Evolutionary conservation across 768 basidiomycete species (phyloP).

Genomic region (Hypsizygus marmoreus): DNA sequence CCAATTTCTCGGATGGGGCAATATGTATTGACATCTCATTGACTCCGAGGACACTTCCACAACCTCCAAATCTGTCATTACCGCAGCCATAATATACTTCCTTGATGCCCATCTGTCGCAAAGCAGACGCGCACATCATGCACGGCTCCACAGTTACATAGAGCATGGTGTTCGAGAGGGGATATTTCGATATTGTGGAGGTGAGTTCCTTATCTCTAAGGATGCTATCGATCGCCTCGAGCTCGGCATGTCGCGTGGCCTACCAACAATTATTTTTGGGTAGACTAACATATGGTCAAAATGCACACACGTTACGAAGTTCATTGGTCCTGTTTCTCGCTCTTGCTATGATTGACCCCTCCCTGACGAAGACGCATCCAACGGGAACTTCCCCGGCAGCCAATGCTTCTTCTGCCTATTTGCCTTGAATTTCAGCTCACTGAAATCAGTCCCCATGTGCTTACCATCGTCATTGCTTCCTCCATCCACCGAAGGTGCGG

Average conservation of each 20-base stretch:
- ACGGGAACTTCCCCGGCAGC: constrained; percentile 90
- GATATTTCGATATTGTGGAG: constrained; percentile 50
- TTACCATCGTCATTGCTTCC: constrained; percentile 81
- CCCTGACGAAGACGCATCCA: constrained; percentile 91
- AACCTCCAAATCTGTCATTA: constrained; percentile 96
- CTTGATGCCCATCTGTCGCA: constrained; percentile 90
- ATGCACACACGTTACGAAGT: constrained; percentile 73
- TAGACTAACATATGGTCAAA: background rate
- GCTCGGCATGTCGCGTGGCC: constrained; percentile 97
- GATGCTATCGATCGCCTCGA: constrained; percentile 93
- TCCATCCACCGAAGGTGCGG: constrained; percentile 73
- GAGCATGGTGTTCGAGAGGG: constrained; percentile 77
- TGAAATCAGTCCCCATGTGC: constrained; percentile 14
- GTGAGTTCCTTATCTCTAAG: constrained; percentile 64
- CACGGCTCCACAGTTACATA: constrained; percentile 99
- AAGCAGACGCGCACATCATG: constrained; percentile 97
- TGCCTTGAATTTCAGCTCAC: constrained; percentile 13
- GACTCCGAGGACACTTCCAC: constrained; percentile 90
- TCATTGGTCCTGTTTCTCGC: constrained; percentile 96
- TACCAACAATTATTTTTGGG: constrained; percentile 30
- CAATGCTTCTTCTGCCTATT: constrained; percentile 84
- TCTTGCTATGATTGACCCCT: constrained; percentile 73
- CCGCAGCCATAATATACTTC: constrained; percentile 91
- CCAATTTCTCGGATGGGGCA: background rate
- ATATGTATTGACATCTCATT: constrained; percentile 61